Conservation (phyloP, 768 basidiomycete genomes). For the Kwoniella sp. region DNA sequence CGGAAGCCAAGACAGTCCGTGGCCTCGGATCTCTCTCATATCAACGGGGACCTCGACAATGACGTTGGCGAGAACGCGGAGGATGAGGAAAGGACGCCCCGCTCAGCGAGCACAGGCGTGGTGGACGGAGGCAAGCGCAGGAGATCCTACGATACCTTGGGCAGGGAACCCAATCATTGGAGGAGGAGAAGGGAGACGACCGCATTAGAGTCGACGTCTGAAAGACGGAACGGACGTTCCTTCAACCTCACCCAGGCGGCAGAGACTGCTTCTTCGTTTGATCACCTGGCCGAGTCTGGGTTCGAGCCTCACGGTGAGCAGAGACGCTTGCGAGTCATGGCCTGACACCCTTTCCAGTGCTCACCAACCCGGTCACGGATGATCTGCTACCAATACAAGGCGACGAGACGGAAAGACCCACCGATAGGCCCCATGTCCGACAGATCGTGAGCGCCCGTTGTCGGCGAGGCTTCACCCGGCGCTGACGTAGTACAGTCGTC, state of each 20-base stretch:
- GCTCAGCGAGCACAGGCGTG: neutral
- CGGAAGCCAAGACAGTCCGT: constrained; percentile 8
- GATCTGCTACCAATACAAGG: constrained; percentile 23
- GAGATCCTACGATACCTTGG: neutral
- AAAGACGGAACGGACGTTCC: neutral
- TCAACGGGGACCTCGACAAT: neutral
- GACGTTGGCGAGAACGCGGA: neutral
- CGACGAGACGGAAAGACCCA: constrained; percentile 11
- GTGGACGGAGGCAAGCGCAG: constrained; percentile 4
- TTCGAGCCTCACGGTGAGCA: constrained; percentile 15
- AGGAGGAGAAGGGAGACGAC: constrained; percentile 9
- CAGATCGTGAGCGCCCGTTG: constrained; percentile 16
- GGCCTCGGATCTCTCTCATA: neutral
- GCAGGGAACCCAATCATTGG: neutral
- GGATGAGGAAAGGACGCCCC: neutral
- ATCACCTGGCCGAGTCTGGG: constrained; percentile 13
- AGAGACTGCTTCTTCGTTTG: constrained; percentile 12
- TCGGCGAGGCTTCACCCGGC: neutral
- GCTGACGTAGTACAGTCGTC: constrained; percentile 6
- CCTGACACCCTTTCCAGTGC: constrained; percentile 8
- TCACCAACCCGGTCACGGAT: constrained; percentile 23
- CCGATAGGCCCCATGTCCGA: constrained; percentile 14
- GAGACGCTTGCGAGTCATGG: neutral
- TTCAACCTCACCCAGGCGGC: neutral
- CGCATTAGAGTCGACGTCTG: neutral